phyloP scores from a whole-genome alignment of 2,329 filamentous ascomycete species.

The Rosellinia necatrix region DNA sequence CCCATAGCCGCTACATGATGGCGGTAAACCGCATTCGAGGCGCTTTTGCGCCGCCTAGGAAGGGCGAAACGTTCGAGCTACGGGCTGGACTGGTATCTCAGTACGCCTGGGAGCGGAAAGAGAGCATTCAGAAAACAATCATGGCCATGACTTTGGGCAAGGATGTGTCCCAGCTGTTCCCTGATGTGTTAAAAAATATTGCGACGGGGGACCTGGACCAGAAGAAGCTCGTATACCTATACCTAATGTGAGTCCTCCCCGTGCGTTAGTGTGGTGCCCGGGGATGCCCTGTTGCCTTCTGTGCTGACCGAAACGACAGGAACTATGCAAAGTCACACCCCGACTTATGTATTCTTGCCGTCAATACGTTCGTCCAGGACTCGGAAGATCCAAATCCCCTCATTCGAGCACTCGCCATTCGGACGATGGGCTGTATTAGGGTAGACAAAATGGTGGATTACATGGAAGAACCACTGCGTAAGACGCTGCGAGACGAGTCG shows the following conservation, averaged over 20 bases:
- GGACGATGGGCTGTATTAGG: conserved; percentile 97
- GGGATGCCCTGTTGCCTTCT: not conserved
- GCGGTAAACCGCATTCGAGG: conserved; percentile 95
- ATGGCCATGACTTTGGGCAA: conserved; percentile 99
- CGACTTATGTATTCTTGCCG: conserved; percentile 95
- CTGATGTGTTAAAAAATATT: conserved; percentile 98
- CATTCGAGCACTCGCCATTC: conserved; percentile 90
- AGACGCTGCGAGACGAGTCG: conserved; percentile 95
- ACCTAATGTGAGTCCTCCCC: conserved; percentile 75
- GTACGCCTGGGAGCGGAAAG: conserved; percentile 98
- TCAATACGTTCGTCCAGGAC: conserved; percentile 99
- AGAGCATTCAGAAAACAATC: conserved; percentile 99
- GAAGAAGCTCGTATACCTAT: conserved; percentile 99
- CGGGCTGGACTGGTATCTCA: conserved; percentile 94
- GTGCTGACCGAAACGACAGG: conserved; percentile 55
- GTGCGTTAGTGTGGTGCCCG: not conserved
- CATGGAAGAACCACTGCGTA: conserved; percentile 96
- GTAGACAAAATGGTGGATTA: conserved; percentile 99
- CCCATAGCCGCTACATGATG: conserved; percentile 58
- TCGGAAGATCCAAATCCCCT: conserved; percentile 98
- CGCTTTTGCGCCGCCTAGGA: conserved; percentile 89
- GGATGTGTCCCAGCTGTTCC: conserved; percentile 95
- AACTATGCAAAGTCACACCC: conserved; percentile 99
- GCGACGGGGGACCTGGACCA: conserved; percentile 93
- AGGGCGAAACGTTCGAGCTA: conserved; percentile 98